Conservation (phyloP, 441 rosid species). For the Mallotus japonicus region DNA sequence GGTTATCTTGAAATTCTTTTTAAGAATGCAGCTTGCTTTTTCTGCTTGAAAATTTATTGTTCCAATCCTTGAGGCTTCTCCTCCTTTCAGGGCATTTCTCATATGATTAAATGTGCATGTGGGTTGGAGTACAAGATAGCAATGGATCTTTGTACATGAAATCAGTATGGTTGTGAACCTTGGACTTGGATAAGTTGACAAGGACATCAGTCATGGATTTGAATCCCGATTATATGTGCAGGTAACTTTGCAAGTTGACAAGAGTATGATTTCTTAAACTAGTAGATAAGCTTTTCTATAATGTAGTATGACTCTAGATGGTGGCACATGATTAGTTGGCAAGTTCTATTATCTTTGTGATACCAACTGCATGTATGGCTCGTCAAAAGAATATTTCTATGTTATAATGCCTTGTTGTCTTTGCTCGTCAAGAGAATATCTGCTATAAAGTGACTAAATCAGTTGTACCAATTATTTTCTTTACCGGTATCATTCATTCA, state of each 20-base stretch:
- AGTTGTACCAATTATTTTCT: background rate
- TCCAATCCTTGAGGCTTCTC: slow-evolving; percentile 9
- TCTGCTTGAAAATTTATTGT: too few species aligned
- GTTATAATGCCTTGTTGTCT: background rate
- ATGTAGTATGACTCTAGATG: background rate
- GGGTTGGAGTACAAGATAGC: slow-evolving; percentile 43
- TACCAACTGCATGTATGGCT: background rate
- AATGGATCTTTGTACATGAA: slow-evolving; percentile 21
- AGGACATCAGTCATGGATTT: slow-evolving; percentile 5
- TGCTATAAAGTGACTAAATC: background rate
- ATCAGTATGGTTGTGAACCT: slow-evolving; percentile 15
- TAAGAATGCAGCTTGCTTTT: too few species aligned
- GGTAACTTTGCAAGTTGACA: slow-evolving; percentile 12
- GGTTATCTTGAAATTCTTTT: too few species aligned
- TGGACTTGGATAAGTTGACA: background rate
- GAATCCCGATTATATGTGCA: background rate
- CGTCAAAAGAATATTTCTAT: background rate
- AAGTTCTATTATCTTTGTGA: background rate
- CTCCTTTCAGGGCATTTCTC: slow-evolving; percentile 43
- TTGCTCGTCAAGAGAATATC: background rate
- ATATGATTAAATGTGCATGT: slow-evolving; percentile 42
- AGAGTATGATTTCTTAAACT: background rate
- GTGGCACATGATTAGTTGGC: background rate
- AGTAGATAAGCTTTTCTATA: background rate
- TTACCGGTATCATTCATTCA: background rate